Base-by-base conservation (phyloP, 2,329 filamentous ascomycete genomes). In the Paecilomyces niveus region DNA sequence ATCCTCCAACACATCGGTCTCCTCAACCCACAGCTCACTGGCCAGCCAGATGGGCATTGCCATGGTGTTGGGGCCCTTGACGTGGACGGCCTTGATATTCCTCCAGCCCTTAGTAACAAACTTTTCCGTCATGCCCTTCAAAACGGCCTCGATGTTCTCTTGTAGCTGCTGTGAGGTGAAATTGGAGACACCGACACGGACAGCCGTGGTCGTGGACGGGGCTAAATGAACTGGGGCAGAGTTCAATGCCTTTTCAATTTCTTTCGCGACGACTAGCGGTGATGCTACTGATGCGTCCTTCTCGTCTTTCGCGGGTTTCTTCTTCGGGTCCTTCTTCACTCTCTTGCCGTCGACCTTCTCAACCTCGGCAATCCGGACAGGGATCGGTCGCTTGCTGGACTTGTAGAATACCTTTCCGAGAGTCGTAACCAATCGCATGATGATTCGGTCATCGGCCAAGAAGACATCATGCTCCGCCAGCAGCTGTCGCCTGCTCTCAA, bases 391-490 rank as follows among this genome's bases (percentile, higher is more conserved):
- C 82, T 97, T 97, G 63, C 78, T 77, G 15, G 88, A 90, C 79
- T 92, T 89, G 83, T 94, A 97, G 75, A 99, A 97, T 1, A 88
- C 88, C 80, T 96, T 97, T 67, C 93, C 94, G 11, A 99, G 85
- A 2, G 87, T 80, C 63, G 85, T 83, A 58, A 92, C 90, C 60
- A 97, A 82, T 60, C 83, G 80, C 59, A 83, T 84, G 62, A 86
- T 78, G 57, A 99, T 89, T 54, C 94, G 83, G 70, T 96, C 90
- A 73, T 99, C 94, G 56, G 89, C 93, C 58, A 99, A 82, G 79
- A 99, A 97, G 58, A 97, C 79, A 72, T 97, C 94, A 75, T 97
- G 91, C 74, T 96, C 90, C 52, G 85, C 80, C 62, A 88, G 84
- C 35, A 99, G 83, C 74, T 94, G 90, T 63, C 94, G 83, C 75